Conservation (phyloP, 2,329 filamentous ascomycete genomes). For the Calonectria pseudoreteaudii region DNA sequence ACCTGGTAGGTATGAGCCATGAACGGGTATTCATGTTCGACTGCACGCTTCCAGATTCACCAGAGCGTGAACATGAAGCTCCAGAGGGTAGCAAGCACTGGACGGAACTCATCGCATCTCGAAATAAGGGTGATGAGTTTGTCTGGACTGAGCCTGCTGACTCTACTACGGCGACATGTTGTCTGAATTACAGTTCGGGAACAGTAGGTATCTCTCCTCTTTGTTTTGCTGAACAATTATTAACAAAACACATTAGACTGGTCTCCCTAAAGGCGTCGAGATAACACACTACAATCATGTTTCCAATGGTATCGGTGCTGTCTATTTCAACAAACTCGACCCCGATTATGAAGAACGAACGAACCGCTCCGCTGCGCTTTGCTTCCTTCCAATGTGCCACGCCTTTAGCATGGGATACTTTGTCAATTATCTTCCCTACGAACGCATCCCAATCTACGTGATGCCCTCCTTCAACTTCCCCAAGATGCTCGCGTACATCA, state of each 20-base stretch:
- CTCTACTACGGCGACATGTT: constrained; percentile 67
- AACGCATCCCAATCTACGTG: constrained; percentile 77
- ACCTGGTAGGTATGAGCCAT: constrained; percentile 64
- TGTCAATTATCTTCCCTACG: constrained; percentile 67
- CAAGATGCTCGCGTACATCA: constrained; percentile 75
- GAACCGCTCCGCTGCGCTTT: constrained; percentile 60
- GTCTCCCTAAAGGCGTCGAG: constrained; percentile 85
- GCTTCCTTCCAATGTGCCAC: constrained; percentile 83
- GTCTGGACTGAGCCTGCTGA: constrained; percentile 70
- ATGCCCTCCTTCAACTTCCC: constrained; percentile 84
- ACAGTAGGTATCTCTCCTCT: constrained; percentile 54
- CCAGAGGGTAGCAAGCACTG: constrained; percentile 62
- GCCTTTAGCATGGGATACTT: constrained; percentile 80
- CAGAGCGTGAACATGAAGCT: constrained; percentile 25
- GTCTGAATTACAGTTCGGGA: constrained; percentile 83
- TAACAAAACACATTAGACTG: constrained; percentile 60
- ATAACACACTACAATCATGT: constrained; percentile 84
- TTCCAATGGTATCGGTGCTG: constrained; percentile 74
- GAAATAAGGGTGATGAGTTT: constrained; percentile 66
- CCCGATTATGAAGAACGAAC: constrained; percentile 60
- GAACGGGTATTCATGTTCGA: constrained; percentile 76
- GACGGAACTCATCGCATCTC: constrained; percentile 68
- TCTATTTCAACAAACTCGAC: constrained; percentile 56
- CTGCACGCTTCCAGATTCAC: constrained; percentile 60
- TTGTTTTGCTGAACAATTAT: neutral